These are phyloP conservation scores for Ochromonas danica DNA, from an alignment of 108 stramenopile species.

Conservation along the genomic window DNA sequence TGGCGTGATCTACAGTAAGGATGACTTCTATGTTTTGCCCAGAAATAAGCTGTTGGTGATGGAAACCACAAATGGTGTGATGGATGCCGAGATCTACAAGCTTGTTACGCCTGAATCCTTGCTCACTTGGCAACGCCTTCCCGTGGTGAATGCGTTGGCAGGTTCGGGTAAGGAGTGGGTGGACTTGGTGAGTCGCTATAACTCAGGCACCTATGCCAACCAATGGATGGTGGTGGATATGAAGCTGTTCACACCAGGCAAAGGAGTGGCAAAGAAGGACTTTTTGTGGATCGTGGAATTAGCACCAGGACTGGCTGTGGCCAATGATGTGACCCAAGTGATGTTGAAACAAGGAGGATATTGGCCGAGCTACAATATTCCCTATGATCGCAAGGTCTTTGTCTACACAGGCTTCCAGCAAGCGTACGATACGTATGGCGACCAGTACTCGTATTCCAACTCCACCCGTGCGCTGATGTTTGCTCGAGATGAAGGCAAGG, in stretches of 20 bases:
- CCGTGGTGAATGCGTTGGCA: slow-evolving; percentile 38
- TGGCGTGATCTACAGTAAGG: slow-evolving; percentile 42
- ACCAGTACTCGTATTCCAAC: background rate
- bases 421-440: slow-evolving; percentile 1
- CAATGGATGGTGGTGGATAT: slow-evolving; percentile 43
- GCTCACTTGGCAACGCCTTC: slow-evolving; percentile 46
- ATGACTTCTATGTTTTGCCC: slow-evolving; percentile 46
- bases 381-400: background rate
- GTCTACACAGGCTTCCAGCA: background rate
- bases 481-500: background rate
- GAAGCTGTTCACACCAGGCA: slow-evolving; percentile 32
- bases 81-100: slow-evolving; percentile 38
- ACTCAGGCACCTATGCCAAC: slow-evolving; percentile 47
- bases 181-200: background rate
- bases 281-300: slow-evolving; percentile 29
- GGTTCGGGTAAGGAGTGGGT: slow-evolving; percentile 36
- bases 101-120: slow-evolving; percentile 19
- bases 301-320: slow-evolving; percentile 21
- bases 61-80: slow-evolving; percentile 43
- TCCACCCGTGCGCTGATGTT: slow-evolving; percentile 29
- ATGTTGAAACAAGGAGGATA: slow-evolving; percentile 10
- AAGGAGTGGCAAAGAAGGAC: background rate
- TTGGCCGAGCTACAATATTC: slow-evolving; percentile 35
- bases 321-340: slow-evolving; percentile 5
- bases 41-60: slow-evolving; percentile 25